Evolutionary conservation across 73 alveolate genomes (phyloP).

Genomic region (Uronychia setigera): DNA sequence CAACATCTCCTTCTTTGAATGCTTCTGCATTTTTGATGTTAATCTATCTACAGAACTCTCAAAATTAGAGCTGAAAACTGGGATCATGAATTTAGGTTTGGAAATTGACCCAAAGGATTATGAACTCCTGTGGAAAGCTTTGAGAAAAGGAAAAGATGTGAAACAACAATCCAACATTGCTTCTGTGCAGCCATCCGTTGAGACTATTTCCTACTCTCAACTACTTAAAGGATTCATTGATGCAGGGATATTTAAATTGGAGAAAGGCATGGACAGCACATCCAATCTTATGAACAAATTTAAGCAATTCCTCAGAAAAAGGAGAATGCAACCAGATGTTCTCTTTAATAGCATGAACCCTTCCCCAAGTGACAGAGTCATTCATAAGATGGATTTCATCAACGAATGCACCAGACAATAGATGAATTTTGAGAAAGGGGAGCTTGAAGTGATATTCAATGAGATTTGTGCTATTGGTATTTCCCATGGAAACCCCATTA

Average conservation of each 20-base stretch:
- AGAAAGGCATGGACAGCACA: constrained; percentile 51
- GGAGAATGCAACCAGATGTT: constrained; percentile 4
- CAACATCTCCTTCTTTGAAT: constrained; percentile 34
- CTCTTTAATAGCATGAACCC: constrained; percentile 1
- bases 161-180: not conserved
- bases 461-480: constrained; percentile 38
- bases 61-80: constrained; percentile 51
- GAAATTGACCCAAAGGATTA: constrained; percentile 14
- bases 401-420: constrained; percentile 32
- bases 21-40: constrained; percentile 39
- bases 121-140: constrained; percentile 32
- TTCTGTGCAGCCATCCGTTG: not conserved
- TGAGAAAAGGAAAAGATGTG: not conserved
- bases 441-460: constrained; percentile 34
- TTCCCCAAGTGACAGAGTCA: not conserved
- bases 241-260: constrained; percentile 35
- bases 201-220: constrained; percentile 24
- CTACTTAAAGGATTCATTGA: constrained; percentile 22
- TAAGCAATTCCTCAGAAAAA: constrained; percentile 37
- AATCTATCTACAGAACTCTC: constrained; percentile 24
- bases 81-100: constrained; percentile 26
- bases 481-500: not conserved
- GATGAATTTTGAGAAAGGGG: constrained; percentile 41
- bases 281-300: constrained; percentile 44
- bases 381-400: constrained; percentile 32